These are phyloP conservation scores for Teratosphaeria pseudoeucalypti DNA, from an alignment of 2,329 filamentous ascomycete genomes.

Conservation along the genomic window DNA sequence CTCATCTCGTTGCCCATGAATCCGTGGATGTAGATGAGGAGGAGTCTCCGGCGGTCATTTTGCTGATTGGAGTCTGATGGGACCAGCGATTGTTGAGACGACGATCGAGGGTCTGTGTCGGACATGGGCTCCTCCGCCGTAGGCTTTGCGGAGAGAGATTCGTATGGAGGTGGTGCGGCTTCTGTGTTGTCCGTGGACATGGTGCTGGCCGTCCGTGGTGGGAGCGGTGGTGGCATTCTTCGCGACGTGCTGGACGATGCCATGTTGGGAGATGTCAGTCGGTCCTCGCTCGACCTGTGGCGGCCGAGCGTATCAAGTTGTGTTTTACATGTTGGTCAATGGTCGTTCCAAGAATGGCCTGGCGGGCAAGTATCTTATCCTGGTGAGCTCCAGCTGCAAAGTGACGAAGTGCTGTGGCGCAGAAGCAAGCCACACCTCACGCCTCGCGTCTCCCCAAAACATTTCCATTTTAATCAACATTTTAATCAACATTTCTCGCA, in stretches of 20 bases:
- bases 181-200: not conserved
- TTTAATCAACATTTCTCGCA: not conserved
- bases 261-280: not conserved
- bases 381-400: not conserved
- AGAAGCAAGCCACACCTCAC: not conserved
- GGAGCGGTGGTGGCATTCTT: slow-evolving; percentile 1
- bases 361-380: not conserved
- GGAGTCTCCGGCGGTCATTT: slow-evolving; percentile 44
- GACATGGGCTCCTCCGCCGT: not conserved
- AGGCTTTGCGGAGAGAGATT: not conserved
- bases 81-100: slow-evolving; percentile 36
- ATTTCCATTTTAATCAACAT: not conserved
- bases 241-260: slow-evolving; percentile 14
- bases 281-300: not conserved
- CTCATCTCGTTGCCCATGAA: slow-evolving; percentile 84
- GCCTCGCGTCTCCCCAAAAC: not conserved
- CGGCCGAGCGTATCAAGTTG: not conserved
- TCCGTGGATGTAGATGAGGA: slow-evolving; percentile 79
- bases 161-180: slow-evolving; percentile 5
- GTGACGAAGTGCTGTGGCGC: not conserved
- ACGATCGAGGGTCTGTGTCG: slow-evolving; percentile 33
- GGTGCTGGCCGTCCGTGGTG: slow-evolving; percentile 2
- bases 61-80: slow-evolving; percentile 25
- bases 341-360: not conserved
- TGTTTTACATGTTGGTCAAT: not conserved